These are phyloP conservation scores for Coelastrella sp. DNA, from an alignment of 139 green algal species.

Conservation along the genomic window DNA sequence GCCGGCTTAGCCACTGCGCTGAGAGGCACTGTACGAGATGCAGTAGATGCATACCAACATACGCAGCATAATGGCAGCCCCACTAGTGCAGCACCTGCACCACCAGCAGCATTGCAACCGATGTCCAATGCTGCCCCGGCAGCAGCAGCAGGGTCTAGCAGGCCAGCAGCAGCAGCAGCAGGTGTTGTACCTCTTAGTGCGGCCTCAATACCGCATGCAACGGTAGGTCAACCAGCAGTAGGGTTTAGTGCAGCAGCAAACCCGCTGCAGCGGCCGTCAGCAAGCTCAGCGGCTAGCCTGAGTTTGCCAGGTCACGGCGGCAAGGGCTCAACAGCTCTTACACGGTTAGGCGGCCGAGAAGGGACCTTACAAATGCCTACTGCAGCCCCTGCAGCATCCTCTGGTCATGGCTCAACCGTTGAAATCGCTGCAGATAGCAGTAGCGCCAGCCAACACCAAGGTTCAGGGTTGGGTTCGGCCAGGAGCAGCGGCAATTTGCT, in stretches of 20 bases:
- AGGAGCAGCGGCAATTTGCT: too few species aligned
- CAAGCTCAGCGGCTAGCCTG: too few species aligned
- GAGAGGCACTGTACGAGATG: conserved; percentile 28
- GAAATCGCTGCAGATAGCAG: conserved; percentile 20
- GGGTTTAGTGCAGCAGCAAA: too few species aligned
- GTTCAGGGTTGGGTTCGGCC: too few species aligned
- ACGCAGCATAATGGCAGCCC: background rate
- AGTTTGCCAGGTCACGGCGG: too few species aligned
- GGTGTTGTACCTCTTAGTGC: background rate
- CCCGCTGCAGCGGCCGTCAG: too few species aligned
- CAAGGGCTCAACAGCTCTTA: too few species aligned
- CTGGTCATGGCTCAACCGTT: background rate
- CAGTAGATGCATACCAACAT: conserved; percentile 32
- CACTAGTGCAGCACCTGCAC: background rate
- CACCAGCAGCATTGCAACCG: background rate
- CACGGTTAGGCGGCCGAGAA: background rate
- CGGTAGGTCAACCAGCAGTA: too few species aligned
- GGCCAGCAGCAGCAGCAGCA: too few species aligned
- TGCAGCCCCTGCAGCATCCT: background rate
- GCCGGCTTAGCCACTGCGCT: conserved; percentile 17
- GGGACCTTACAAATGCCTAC: background rate
- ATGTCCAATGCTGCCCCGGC: background rate
- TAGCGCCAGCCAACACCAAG: background rate
- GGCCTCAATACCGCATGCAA: too few species aligned
- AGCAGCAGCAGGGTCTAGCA: too few species aligned